A percentile compares a stretch with the other conserved stretches of the same genome.
phyloP scores from a whole-genome alignment of 345 rosid species.

The Corchorus olitorius region DNA sequence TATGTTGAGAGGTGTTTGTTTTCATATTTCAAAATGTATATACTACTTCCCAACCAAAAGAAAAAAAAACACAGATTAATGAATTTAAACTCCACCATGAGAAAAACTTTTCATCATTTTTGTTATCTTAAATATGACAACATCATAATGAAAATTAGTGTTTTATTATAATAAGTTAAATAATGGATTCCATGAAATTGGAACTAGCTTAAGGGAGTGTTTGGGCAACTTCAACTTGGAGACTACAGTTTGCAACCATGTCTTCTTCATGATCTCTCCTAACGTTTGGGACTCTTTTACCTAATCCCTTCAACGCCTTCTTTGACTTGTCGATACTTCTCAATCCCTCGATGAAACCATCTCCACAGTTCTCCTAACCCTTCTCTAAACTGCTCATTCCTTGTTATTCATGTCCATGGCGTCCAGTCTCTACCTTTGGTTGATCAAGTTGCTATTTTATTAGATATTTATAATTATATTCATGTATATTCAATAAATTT shows the following conservation, averaged over 20 bases:
- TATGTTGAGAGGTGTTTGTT: too few species aligned
- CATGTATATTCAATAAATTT: too few species aligned
- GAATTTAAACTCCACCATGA: too few species aligned
- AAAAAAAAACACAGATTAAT: too few species aligned
- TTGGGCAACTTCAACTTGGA: constrained; percentile 37
- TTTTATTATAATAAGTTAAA: too few species aligned
- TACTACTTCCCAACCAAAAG: too few species aligned
- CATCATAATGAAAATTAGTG: too few species aligned
- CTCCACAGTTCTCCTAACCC: too few species aligned
- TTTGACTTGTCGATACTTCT: constrained; percentile 22
- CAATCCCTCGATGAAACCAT: constrained; percentile 36
- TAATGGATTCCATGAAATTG: background rate
- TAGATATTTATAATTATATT: background rate
- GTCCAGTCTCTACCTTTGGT: constrained; percentile 8
- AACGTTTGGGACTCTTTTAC: constrained; percentile 40
- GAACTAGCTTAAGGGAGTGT: constrained; percentile 12
- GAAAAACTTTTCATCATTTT: too few species aligned
- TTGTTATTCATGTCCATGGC: constrained; percentile 25
- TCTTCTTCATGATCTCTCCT: constrained; percentile 61
- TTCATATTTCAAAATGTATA: too few species aligned
- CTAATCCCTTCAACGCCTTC: constrained; percentile 42
- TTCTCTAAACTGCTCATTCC: background rate
- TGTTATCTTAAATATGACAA: too few species aligned
- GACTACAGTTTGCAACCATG: constrained; percentile 53
- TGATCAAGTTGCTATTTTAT: constrained; percentile 16